Evolutionary conservation across 106 monocot genomes (phyloP).

Genomic region (Gastrodia elata): DNA sequence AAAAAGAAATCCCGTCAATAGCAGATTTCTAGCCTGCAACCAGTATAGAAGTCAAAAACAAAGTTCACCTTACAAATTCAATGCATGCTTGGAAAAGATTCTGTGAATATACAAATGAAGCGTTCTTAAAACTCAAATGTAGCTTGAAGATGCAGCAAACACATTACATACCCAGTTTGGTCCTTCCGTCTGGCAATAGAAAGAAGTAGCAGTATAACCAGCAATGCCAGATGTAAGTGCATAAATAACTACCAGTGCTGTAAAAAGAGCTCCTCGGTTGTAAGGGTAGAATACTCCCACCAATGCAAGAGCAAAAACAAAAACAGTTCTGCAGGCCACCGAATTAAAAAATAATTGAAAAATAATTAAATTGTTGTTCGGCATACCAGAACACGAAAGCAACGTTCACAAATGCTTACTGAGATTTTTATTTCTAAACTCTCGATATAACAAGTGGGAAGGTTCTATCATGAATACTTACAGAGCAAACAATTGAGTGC

Average conservation of each 20-base stretch:
- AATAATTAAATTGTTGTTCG: background rate
- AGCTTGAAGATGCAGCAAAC: background rate
- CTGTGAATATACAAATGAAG: background rate
- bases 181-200: constrained; percentile 75
- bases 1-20: constrained; percentile 59
- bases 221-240: constrained; percentile 76
- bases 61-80: background rate
- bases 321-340: constrained; percentile 32
- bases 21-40: constrained; percentile 59
- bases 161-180: constrained; percentile 41
- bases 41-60: constrained; percentile 2
- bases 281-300: constrained; percentile 80
- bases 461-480: constrained; percentile 14
- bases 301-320: constrained; percentile 56
- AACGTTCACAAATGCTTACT: background rate
- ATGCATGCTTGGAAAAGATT: background rate
- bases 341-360: constrained; percentile 1
- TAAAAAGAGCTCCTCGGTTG: constrained; percentile 74
- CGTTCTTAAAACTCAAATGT: background rate
- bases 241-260: constrained; percentile 65
- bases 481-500: constrained; percentile 76
- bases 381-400: background rate
- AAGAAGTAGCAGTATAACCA: constrained; percentile 57
- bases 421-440: background rate
- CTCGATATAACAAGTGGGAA: background rate